These are phyloP conservation scores for Magnusiomyces fungicola DNA, from an alignment of 1,139 yeast species.

Conservation along the genomic window DNA sequence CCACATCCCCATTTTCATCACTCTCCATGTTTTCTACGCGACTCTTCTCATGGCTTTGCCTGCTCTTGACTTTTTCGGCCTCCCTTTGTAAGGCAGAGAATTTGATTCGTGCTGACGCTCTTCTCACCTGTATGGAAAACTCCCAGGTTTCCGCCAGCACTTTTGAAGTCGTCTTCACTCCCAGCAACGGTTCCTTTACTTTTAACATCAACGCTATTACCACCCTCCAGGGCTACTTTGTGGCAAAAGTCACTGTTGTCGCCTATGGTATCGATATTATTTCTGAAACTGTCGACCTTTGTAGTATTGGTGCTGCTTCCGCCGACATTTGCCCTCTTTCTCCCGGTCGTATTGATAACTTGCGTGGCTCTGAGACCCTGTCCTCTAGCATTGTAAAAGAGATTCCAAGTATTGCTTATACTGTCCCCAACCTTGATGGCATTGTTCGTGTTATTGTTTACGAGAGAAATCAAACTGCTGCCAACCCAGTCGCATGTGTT, in stretches of 20 bases:
- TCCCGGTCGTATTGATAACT: slow-evolving; percentile 78
- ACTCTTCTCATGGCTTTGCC: no score
- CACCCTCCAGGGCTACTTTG: slow-evolving; percentile 65
- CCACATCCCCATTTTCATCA: no score
- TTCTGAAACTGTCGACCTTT: slow-evolving; percentile 50
- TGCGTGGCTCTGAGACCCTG: slow-evolving; percentile 43
- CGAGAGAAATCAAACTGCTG: slow-evolving; percentile 29
- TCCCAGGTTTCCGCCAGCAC: slow-evolving; percentile 84
- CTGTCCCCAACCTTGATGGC: slow-evolving; percentile 93
- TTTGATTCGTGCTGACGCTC: slow-evolving; percentile 55
- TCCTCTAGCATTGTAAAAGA: slow-evolving; percentile 34
- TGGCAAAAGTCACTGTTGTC: slow-evolving; percentile 58
- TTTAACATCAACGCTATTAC: slow-evolving; percentile 75
- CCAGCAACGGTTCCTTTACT: slow-evolving; percentile 52
- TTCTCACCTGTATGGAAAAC: slow-evolving; percentile 86
- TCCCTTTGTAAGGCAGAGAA: slow-evolving; percentile 40
- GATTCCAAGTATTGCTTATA: slow-evolving; percentile 78
- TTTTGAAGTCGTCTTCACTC: slow-evolving; percentile 69
- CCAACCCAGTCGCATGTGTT: slow-evolving; percentile 73
- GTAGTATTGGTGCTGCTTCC: slow-evolving; percentile 34
- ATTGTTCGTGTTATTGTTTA: slow-evolving; percentile 69
- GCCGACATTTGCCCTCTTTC: slow-evolving; percentile 68
- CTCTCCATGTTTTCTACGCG: no score
- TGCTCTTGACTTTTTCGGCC: slow-evolving; percentile 1
- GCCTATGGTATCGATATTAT: slow-evolving; percentile 79